Evolutionary conservation across 805 yeast species (phyloP).

Genomic region (Ogataea pini): DNA sequence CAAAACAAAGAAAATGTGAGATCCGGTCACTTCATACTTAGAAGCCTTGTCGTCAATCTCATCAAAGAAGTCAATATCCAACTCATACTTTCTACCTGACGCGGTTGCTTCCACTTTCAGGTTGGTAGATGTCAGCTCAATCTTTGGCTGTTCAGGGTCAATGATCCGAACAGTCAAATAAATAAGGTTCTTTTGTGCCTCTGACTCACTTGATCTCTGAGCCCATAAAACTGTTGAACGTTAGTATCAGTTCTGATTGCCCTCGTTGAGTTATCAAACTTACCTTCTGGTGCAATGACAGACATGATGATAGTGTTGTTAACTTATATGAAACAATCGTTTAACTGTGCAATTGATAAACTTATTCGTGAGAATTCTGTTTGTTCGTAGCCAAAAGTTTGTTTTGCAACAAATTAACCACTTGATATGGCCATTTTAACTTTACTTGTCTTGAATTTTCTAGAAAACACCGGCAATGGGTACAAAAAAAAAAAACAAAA

Average conservation of each 20-base stretch:
- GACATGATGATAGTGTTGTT: slow-evolving; percentile 12
- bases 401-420: no score
- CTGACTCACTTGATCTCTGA: slow-evolving; percentile 83
- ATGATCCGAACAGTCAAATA: slow-evolving; percentile 72
- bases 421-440: no score
- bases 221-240: slow-evolving; percentile 79
- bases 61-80: slow-evolving; percentile 73
- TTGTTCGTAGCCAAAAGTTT: neutral
- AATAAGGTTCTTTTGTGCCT: slow-evolving; percentile 69
- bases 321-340: no score
- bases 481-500: neutral
- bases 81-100: slow-evolving; percentile 56
- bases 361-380: no score
- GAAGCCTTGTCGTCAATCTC: slow-evolving; percentile 71
- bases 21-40: slow-evolving; percentile 57
- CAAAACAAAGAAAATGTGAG: slow-evolving; percentile 62
- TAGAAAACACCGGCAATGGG: neutral
- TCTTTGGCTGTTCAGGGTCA: slow-evolving; percentile 63
- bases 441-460: slow-evolving; percentile 1
- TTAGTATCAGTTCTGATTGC: neutral
- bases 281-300: slow-evolving; percentile 37
- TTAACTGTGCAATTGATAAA: no score
- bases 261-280: slow-evolving; percentile 15
- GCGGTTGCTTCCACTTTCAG: slow-evolving; percentile 54
- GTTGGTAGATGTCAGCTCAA: slow-evolving; percentile 57